phyloP scores from a whole-genome alignment of 805 yeast genomes.

The Yamadazyma phyllophila region DNA sequence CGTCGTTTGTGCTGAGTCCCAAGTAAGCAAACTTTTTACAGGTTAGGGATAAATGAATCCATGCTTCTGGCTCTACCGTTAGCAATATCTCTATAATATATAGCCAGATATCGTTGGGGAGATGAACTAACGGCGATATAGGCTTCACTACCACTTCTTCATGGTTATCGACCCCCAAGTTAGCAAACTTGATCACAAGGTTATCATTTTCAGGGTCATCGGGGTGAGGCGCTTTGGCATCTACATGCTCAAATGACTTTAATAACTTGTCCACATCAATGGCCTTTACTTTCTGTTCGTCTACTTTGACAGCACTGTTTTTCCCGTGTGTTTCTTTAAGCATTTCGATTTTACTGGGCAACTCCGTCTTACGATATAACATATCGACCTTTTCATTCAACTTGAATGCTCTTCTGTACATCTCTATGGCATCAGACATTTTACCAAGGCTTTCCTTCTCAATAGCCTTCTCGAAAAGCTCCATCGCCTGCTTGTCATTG shows the following conservation, averaged over 20 bases:
- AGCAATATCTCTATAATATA: constrained; percentile 50
- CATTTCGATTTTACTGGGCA: constrained; percentile 39
- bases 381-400: constrained; percentile 61
- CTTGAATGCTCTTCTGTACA: constrained; percentile 69
- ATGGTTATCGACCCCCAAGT: constrained; percentile 21
- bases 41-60: constrained; percentile 60
- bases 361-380: constrained; percentile 56
- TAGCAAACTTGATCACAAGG: constrained; percentile 26
- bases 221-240: constrained; percentile 28
- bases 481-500: constrained; percentile 47
- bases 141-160: constrained; percentile 18
- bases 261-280: constrained; percentile 44
- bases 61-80: constrained; percentile 52
- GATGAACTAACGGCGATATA: constrained; percentile 35
- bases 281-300: constrained; percentile 34
- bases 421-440: constrained; percentile 77
- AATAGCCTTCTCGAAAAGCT: constrained; percentile 66
- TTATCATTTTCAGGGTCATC: constrained; percentile 16
- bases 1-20: constrained; percentile 50
- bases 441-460: constrained; percentile 70
- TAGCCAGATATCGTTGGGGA: constrained; percentile 58
- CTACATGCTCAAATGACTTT: constrained; percentile 30
- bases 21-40: constrained; percentile 57
- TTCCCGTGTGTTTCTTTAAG: constrained; percentile 25
- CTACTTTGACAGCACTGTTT: constrained; percentile 28